A percentile compares a stretch with the other conserved stretches of the same genome.
phyloP scores from a whole-genome alignment of 2,329 filamentous ascomycete species.

The Diaporthe destruens region DNA sequence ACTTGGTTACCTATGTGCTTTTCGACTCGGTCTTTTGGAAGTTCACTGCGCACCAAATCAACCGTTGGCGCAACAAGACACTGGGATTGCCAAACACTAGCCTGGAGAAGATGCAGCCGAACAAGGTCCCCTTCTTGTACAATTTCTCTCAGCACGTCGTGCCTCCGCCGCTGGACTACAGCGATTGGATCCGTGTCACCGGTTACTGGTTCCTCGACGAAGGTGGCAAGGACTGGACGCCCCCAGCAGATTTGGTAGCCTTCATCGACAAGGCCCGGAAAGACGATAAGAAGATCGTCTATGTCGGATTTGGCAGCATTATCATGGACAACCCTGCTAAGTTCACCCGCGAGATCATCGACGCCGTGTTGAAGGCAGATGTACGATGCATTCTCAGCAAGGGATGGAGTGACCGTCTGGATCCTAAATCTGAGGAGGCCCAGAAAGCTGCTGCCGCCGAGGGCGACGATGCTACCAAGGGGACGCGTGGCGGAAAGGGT shows the following conservation, averaged over 20 bases:
- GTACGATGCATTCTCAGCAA: constrained; percentile 96
- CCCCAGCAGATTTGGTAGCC: constrained; percentile 78
- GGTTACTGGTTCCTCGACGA: constrained; percentile 99
- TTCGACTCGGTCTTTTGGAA: constrained; percentile 99
- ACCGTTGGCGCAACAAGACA: constrained; percentile 88
- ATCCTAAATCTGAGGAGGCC: constrained; percentile 30
- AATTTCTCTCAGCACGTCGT: constrained; percentile 97
- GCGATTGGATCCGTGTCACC: constrained; percentile 96
- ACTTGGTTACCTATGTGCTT: constrained; percentile 94
- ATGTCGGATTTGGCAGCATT: constrained; percentile 97
- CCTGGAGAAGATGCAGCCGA: constrained; percentile 91
- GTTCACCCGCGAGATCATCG: constrained; percentile 92
- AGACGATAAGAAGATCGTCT: constrained; percentile 92
- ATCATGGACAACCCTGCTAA: constrained; percentile 90
- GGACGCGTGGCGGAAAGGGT: constrained; percentile 57
- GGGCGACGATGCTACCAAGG: neutral
- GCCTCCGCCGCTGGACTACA: constrained; percentile 93
- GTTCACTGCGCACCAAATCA: constrained; percentile 89
- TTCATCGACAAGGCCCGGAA: constrained; percentile 87
- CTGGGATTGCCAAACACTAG: constrained; percentile 84
- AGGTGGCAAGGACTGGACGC: constrained; percentile 71
- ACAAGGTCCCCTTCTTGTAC: constrained; percentile 98
- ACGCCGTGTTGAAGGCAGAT: constrained; percentile 90
- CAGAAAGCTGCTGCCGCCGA: constrained; percentile 62
- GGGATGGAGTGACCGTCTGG: constrained; percentile 89